Percentiles rank a stretch among this genome's conserved stretches.
Evolutionary conservation across 805 yeast genomes (phyloP).

Genomic region (Danielia oregonensis): DNA sequence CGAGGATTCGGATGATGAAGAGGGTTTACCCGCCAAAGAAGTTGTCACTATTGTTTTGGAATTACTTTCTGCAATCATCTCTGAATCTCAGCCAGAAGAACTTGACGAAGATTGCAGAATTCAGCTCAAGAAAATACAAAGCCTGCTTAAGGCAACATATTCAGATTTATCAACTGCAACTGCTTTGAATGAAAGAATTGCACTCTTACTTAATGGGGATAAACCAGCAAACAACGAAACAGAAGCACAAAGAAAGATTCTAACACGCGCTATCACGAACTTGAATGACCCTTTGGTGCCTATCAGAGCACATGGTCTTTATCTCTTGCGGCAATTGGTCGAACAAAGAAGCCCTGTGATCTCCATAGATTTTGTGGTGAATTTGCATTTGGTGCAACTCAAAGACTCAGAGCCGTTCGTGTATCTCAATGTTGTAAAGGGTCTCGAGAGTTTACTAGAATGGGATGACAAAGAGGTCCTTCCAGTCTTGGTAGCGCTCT

Average conservation of each 20-base stretch:
- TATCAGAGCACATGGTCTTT: conserved; percentile 81
- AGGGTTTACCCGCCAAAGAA: conserved; percentile 14
- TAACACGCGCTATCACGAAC: conserved; percentile 60
- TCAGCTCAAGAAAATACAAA: conserved; percentile 26
- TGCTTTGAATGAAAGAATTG: conserved; percentile 30
- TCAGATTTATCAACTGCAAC: conserved; percentile 7
- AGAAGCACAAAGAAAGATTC: conserved; percentile 34
- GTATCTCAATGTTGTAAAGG: conserved; percentile 79
- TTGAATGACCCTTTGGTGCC: conserved; percentile 80
- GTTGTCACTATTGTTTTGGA: conserved; percentile 31
- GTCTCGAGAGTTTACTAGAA: conserved; percentile 59
- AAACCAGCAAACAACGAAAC: conserved; percentile 13
- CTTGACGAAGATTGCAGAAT: conserved; percentile 26
- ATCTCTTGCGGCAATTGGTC: conserved; percentile 54
- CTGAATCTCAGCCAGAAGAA: conserved; percentile 24
- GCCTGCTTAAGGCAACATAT: conserved; percentile 10
- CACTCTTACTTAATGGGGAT: conserved; percentile 25
- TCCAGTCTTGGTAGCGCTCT: conserved; percentile 35
- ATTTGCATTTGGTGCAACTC: conserved; percentile 60
- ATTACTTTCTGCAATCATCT: conserved; percentile 32
- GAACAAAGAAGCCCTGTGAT: conserved; percentile 49
- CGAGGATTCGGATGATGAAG: conserved; percentile 16
- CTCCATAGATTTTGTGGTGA: conserved; percentile 49
- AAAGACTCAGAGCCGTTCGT: conserved; percentile 83
- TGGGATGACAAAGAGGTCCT: conserved; percentile 36